Evolutionary conservation across 2,329 filamentous ascomycete species (phyloP).

Genomic region (Botrytis galanthina): DNA sequence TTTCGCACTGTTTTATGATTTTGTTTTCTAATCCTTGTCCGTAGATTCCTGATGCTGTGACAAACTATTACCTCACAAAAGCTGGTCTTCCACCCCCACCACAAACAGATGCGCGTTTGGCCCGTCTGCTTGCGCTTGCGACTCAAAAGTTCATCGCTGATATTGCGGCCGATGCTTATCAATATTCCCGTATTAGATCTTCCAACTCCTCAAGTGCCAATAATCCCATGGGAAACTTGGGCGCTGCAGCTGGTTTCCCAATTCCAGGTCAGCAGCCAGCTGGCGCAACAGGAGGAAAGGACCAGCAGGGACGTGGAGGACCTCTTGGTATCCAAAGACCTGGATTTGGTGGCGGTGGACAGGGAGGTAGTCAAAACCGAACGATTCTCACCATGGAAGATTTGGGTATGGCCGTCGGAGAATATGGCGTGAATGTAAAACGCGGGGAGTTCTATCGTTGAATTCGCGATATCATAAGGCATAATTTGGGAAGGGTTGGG

Average conservation of each 20-base stretch:
- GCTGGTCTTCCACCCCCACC: constrained; percentile 91
- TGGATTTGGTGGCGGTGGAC: constrained; percentile 83
- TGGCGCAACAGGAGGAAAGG: constrained; percentile 55
- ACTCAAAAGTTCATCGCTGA: constrained; percentile 99
- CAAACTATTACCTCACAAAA: constrained; percentile 95
- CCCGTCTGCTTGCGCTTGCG: constrained; percentile 91
- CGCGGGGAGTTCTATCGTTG: constrained; percentile 93
- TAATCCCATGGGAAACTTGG: constrained; percentile 86
- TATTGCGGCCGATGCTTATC: constrained; percentile 94
- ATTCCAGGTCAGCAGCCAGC: constrained; percentile 58
- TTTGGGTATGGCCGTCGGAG: constrained; percentile 92
- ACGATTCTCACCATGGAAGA: constrained; percentile 99
- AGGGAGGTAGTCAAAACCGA: constrained; percentile 82
- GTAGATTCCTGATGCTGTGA: constrained; percentile 95
- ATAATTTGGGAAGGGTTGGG: constrained; percentile 1
- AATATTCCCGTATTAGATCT: constrained; percentile 94
- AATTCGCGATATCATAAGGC: constrained; percentile 22
- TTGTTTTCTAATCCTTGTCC: constrained; percentile 22
- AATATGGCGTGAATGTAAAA: constrained; percentile 98
- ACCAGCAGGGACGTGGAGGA: constrained; percentile 52
- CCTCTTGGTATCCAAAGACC: constrained; percentile 59
- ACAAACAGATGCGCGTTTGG: constrained; percentile 84
- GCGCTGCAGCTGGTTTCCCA: constrained; percentile 68
- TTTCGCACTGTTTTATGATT: constrained; percentile 8
- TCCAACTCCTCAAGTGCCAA: constrained; percentile 82